Evolutionary conservation across 2,329 filamentous ascomycete genomes (phyloP), one percentile per base, ranked within the genome.

Genomic region (Monosporascus sp.): DNA sequence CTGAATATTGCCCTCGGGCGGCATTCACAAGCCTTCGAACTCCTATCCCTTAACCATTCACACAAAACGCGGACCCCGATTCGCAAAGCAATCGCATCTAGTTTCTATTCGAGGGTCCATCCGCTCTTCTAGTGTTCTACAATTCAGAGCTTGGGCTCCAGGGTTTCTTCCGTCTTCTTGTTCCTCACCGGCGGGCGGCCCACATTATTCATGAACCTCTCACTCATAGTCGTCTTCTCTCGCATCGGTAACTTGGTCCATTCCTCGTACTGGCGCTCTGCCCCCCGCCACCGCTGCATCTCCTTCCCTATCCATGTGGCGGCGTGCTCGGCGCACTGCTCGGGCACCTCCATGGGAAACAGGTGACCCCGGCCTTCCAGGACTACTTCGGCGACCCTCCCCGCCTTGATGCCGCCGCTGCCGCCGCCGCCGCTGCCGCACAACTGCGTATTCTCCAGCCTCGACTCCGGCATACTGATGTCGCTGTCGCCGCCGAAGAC

Each of bases 311-410:
- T 69, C 76, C 84, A 90, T 26, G 67, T 65, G 0, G 79, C 80
- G 0, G 81, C 78, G 19, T 80, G 69, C 54, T 80, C 74, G 1
- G 90, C 92, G 57, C 86, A 88, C 63, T 82, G 76, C 2, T 64
- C 73, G 0, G 89, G 88, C 40, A 82, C 80, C 70, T 96, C 91
- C 82, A 96, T 89, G 0, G 92, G 87, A 27, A 97, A 82, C 43
- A 97, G 70, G 69, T 97, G 93, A 0, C 92, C 91, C 6, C 79
- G 76, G 0, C 79, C 80, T 27, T 86, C 72, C 7, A 94, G 71
- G 17, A 83, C 75, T 5, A 89, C 79, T 59, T 85, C 78, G 52
- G 76, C 78, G 2, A 96, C 91, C 46, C 84, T 76, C 0, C 88
- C 90, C 14, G 80, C 79, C n/a, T 71, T 69, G 4, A 68, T 75